Conservation (phyloP, 1,284 basidiomycete species). For the Somion occarium region DNA sequence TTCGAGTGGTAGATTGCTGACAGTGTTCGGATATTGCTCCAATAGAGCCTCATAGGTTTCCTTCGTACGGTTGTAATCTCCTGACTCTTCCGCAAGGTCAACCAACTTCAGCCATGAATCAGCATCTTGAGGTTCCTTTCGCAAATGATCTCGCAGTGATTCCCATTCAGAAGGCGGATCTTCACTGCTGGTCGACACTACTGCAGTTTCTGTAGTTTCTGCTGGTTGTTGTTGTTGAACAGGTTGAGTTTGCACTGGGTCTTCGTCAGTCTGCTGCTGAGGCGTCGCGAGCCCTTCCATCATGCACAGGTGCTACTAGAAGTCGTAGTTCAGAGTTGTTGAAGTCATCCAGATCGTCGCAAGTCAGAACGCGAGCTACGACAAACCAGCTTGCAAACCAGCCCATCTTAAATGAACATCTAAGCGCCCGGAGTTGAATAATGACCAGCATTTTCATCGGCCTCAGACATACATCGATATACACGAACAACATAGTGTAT, state of each 20-base stretch:
- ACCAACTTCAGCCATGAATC: constrained; percentile 68
- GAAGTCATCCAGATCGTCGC: too few species aligned
- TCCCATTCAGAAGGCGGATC: constrained; percentile 44
- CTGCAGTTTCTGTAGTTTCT: neutral
- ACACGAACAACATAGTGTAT: too few species aligned
- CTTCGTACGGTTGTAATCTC: constrained; percentile 65
- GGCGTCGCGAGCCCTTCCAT: neutral
- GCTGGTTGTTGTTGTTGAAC: neutral
- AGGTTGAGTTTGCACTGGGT: neutral
- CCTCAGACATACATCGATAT: too few species aligned
- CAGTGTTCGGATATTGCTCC: constrained; percentile 75
- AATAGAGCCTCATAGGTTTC: constrained; percentile 72
- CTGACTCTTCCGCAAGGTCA: constrained; percentile 60
- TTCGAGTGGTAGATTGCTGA: constrained; percentile 34
- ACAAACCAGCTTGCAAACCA: too few species aligned
- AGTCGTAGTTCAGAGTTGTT: too few species aligned
- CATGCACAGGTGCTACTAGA: too few species aligned
- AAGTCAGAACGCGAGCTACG: too few species aligned
- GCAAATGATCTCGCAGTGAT: constrained; percentile 37
- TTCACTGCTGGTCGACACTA: neutral
- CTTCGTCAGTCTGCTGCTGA: neutral
- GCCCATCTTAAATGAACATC: too few species aligned
- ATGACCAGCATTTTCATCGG: too few species aligned
- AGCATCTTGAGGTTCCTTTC: constrained; percentile 55
- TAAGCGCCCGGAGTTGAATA: neutral